Evolutionary conservation across 768 basidiomycete species (phyloP).

Genomic region (Arthromyces matolae): DNA sequence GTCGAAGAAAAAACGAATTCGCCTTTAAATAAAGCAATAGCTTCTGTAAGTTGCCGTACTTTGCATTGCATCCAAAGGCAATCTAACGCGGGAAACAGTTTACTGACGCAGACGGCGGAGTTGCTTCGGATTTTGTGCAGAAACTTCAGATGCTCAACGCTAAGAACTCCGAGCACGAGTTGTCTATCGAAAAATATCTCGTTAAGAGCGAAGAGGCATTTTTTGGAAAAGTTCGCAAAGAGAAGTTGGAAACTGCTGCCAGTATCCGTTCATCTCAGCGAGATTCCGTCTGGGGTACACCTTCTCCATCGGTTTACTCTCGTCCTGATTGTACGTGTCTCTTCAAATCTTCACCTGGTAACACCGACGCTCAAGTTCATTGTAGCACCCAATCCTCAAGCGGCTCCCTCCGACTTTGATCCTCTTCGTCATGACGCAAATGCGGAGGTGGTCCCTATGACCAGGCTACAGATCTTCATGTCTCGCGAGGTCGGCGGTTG

Average conservation of each 20-base stretch:
- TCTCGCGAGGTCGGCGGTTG: constrained; percentile 77
- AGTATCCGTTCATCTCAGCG: constrained; percentile 75
- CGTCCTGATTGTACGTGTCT: constrained; percentile 67
- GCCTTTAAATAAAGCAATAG: constrained; percentile 90
- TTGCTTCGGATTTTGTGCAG: constrained; percentile 84
- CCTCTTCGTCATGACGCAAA: constrained; percentile 45
- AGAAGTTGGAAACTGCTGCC: constrained; percentile 80
- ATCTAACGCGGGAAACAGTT: constrained; percentile 62
- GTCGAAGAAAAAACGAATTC: constrained; percentile 89
- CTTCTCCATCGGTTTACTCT: constrained; percentile 60
- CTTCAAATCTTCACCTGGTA: constrained; percentile 5
- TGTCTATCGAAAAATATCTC: constrained; percentile 90
- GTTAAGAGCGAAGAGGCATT: constrained; percentile 90
- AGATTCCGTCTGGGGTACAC: constrained; percentile 80
- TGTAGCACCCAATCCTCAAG: constrained; percentile 49
- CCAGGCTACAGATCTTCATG: constrained; percentile 79
- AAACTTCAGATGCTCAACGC: constrained; percentile 74
- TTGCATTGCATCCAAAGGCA: constrained; percentile 2
- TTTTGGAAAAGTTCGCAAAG: constrained; percentile 86
- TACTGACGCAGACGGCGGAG: constrained; percentile 90
- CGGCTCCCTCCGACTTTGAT: constrained; percentile 41
- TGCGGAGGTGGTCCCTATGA: constrained; percentile 74
- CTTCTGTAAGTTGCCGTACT: constrained; percentile 51
- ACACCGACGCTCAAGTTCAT: not conserved
- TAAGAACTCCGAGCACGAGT: constrained; percentile 85